phyloP scores from a whole-genome alignment of 148 eudicot genomes.

The Rhododendron ovatum region DNA sequence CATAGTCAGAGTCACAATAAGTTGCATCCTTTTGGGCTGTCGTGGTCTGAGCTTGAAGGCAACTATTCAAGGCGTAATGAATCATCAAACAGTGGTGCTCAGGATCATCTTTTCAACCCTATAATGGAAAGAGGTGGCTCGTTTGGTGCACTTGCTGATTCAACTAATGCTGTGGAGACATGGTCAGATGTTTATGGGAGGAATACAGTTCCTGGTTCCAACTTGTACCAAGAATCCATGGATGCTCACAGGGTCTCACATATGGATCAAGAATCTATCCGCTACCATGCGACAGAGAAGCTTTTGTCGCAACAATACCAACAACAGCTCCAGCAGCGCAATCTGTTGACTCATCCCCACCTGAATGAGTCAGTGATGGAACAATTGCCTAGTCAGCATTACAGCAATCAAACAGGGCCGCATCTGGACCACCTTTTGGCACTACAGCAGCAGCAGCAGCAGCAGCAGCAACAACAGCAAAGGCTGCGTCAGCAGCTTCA shows the following conservation, averaged over 20 bases:
- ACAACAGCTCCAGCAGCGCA: slow-evolving; percentile 56
- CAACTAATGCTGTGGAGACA: slow-evolving; percentile 40
- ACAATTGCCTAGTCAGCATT: slow-evolving; percentile 36
- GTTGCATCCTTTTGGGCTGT: slow-evolving; percentile 89
- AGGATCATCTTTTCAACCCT: slow-evolving; percentile 41
- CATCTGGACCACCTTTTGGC: slow-evolving; percentile 79
- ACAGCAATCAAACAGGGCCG: slow-evolving; percentile 46
- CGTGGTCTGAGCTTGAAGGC: slow-evolving; percentile 90
- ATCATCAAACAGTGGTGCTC: slow-evolving; percentile 29
- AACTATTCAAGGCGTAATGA: slow-evolving; percentile 43
- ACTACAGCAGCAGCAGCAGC: slow-evolving; percentile 65
- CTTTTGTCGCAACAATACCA: slow-evolving; percentile 47
- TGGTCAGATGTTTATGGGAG: slow-evolving; percentile 50
- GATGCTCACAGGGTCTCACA: slow-evolving; percentile 42
- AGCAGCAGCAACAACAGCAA: slow-evolving; percentile 34
- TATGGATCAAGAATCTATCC: slow-evolving; percentile 55
- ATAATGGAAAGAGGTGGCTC: slow-evolving; percentile 36
- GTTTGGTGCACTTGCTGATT: slow-evolving; percentile 35
- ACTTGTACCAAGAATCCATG: slow-evolving; percentile 49
- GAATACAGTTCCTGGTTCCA: slow-evolving; percentile 40
- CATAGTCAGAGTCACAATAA: slow-evolving; percentile 43
- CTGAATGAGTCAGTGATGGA: slow-evolving; percentile 53
- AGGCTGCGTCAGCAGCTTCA: slow-evolving; percentile 36
- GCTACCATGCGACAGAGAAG: slow-evolving; percentile 56
- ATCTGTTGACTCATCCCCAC: slow-evolving; percentile 44